phyloP scores from a whole-genome alignment of 1,284 basidiomycete species.

The Moesziomyces globuligerus region DNA sequence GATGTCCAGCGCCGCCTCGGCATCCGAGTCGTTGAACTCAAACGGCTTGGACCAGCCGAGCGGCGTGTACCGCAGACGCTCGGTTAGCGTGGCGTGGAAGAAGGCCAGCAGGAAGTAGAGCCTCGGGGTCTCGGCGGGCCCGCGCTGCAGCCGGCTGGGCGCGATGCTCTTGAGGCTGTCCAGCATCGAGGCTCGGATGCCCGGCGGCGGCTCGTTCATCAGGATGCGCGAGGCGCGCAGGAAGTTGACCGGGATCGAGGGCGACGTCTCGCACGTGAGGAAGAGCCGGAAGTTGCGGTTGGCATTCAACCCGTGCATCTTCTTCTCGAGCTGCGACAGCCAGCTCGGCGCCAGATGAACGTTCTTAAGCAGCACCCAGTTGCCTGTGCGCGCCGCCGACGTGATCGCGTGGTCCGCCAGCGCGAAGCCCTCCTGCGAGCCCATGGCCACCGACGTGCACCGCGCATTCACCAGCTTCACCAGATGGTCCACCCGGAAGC shows the following conservation, averaged over 20 bases:
- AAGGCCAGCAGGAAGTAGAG: constrained; percentile 64
- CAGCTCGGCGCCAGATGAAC: constrained; percentile 64
- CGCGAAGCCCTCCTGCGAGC: constrained; percentile 63
- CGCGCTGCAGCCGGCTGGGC: constrained; percentile 49
- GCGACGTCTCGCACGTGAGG: constrained; percentile 64
- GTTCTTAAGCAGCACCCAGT: constrained; percentile 66
- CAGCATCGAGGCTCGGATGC: constrained; percentile 64
- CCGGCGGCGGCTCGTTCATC: constrained; percentile 66
- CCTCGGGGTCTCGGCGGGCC: constrained; percentile 59
- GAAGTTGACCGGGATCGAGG: constrained; percentile 63
- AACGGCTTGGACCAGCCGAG: constrained; percentile 64
- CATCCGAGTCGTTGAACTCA: constrained; percentile 67
- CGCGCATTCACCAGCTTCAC: constrained; percentile 48
- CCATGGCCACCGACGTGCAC: constrained; percentile 64
- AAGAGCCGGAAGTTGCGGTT: constrained; percentile 63
- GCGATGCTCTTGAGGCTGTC: constrained; percentile 56
- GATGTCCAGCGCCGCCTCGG: constrained; percentile 60
- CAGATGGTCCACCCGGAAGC: constrained; percentile 60
- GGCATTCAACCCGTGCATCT: constrained; percentile 58
- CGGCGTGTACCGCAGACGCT: constrained; percentile 63
- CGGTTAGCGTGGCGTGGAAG: constrained; percentile 64
- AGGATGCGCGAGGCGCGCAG: constrained; percentile 62
- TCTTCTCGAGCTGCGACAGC: constrained; percentile 64
- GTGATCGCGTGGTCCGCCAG: constrained; percentile 64
- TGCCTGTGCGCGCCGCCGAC: constrained; percentile 56